Evolutionary conservation across 345 rosid genomes (phyloP).

Genomic region (Salix viminalis): DNA sequence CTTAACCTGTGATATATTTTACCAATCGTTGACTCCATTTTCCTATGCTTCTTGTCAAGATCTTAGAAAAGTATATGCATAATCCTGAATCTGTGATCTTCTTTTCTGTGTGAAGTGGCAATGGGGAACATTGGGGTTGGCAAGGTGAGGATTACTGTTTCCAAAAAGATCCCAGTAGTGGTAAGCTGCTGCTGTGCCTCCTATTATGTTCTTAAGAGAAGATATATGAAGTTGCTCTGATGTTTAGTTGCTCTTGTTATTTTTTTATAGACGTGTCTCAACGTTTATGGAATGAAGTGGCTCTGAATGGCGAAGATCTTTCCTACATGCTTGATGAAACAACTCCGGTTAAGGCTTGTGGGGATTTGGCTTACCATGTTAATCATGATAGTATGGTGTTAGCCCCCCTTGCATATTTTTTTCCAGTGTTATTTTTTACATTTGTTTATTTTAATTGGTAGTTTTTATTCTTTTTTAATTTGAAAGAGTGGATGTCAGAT

Average conservation of each 20-base stretch:
- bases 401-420: background rate
- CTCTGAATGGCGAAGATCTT: conserved; percentile 68
- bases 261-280: conserved; percentile 27
- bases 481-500: conserved; percentile 33
- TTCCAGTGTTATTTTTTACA: background rate
- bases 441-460: background rate
- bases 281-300: conserved; percentile 48
- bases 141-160: conserved; percentile 24
- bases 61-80: background rate
- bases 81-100: background rate
- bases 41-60: background rate
- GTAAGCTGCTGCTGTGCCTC: conserved; percentile 23
- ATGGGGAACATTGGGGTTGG: conserved; percentile 41
- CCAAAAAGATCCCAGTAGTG: conserved; percentile 31
- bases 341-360: conserved; percentile 86
- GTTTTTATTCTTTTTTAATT: conserved; percentile 14
- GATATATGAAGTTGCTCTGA: background rate
- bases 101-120: conserved; percentile 20
- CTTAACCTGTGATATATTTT: background rate
- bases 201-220: background rate
- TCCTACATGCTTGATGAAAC: conserved; percentile 77
- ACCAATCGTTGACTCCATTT: background rate
- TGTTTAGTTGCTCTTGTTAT: background rate
- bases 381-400: conserved; percentile 35
- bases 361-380: conserved; percentile 56